Base-by-base conservation (phyloP, 2,329 filamentous ascomycete genomes). In the Venturia effusa region DNA sequence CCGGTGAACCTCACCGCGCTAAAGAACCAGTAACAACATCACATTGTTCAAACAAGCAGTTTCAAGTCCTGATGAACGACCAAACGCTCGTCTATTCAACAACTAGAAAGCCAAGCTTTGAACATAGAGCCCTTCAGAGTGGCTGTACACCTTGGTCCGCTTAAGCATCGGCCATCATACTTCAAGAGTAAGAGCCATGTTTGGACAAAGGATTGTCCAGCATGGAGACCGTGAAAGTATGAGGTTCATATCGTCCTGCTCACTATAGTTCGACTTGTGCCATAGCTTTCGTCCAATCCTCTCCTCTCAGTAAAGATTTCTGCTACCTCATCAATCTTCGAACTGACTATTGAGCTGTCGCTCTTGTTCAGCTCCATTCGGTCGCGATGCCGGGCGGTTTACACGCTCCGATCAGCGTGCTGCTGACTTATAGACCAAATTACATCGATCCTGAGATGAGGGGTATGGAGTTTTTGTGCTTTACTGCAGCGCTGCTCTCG, bases 401-500 rank as follows among this genome's bases (percentile, higher is more conserved):
- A 13, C 40, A 40, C 34, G 37, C 59, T 40, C 59, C 59, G 59
- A 60, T 60, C 34, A 43, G 40, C 22, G 59, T 60, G 13, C 7
- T 60, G 37, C 59, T 60, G 34, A 60, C 34, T 37, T 60, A 37
- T 34, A 43, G 37, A 60, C 41, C 61, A 17, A 43, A 60, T 27
- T 60, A 60, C 27, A 11, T 40, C 15, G 27, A 60, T 43, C 64
- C 64, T 10, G 51, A 41, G 32, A 64, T 37, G 22, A 11, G 48
- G 22, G 64, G 51, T 19, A 40, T 24, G 32, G 37, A 27, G 1
- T 34, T 65, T 17, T 22, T 64, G 17, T 39, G 65, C n/a, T 22
- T 64, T 13, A 8, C 27, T 19, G 51, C 30, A 3, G 51, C 65
- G 2, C 63, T 69, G 10, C 64, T 66, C 24, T 45, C 64, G 8